Evolutionary conservation across 768 basidiomycete genomes (phyloP).

Genomic region (Trametes cingulata): DNA sequence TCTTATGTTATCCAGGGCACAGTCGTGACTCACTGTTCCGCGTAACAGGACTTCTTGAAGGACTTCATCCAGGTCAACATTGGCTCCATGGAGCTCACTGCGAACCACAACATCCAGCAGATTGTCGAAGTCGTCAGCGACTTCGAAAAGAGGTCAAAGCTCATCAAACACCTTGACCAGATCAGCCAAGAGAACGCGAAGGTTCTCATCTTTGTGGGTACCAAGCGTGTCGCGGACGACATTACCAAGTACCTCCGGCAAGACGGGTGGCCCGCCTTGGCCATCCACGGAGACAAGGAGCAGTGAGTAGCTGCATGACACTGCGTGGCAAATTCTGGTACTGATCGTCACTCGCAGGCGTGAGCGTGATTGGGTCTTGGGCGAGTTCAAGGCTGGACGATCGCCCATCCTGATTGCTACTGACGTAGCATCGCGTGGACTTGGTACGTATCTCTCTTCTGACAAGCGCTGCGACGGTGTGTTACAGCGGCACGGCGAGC

Average conservation of each 20-base stretch:
- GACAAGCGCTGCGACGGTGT: slow-evolving; percentile 47
- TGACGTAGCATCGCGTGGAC: slow-evolving; percentile 98
- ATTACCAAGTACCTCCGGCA: slow-evolving; percentile 96
- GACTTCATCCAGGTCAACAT: slow-evolving; percentile 99
- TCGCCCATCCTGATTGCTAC: slow-evolving; percentile 98
- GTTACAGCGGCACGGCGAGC: slow-evolving; percentile 35
- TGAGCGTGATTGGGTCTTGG: slow-evolving; percentile 98
- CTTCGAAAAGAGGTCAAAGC: slow-evolving; percentile 94
- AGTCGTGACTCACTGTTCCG: slow-evolving; percentile 2
- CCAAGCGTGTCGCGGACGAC: slow-evolving; percentile 97
- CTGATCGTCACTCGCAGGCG: slow-evolving; percentile 49
- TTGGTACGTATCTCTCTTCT: slow-evolving; percentile 79
- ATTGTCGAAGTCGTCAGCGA: slow-evolving; percentile 96
- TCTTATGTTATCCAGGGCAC: not conserved
- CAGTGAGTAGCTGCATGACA: slow-evolving; percentile 62
- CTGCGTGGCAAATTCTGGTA: not conserved
- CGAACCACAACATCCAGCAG: slow-evolving; percentile 97
- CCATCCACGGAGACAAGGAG: slow-evolving; percentile 99
- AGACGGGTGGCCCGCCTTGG: slow-evolving; percentile 99
- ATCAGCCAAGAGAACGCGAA: slow-evolving; percentile 97
- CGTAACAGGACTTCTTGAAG: slow-evolving; percentile 80
- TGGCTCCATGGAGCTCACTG: slow-evolving; percentile 96
- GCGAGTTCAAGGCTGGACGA: slow-evolving; percentile 97
- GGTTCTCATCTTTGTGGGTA: slow-evolving; percentile 97
- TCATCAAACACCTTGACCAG: slow-evolving; percentile 95